phyloP scores from a whole-genome alignment of 2,329 filamentous ascomycete species.

The Monilinia laxa region DNA sequence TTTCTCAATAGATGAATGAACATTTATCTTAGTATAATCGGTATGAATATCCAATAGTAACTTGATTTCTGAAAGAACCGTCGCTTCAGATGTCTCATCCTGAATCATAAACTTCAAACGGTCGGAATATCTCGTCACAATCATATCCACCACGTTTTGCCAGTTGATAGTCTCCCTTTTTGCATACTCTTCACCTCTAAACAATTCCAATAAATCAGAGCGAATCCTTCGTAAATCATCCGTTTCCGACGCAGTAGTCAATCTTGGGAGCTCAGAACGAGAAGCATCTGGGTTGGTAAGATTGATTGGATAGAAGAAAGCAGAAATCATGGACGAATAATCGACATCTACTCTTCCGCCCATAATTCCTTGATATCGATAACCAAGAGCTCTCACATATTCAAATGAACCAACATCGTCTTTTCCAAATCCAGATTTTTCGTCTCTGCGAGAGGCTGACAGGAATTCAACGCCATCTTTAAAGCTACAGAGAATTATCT shows the following conservation, averaged over 20 bases:
- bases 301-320: conserved; percentile 37
- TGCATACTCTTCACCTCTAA: conserved; percentile 36
- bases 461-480: conserved; percentile 36
- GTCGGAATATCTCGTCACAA: conserved; percentile 61
- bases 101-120: conserved; percentile 45
- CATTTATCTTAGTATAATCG: conserved; percentile 44
- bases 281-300: conserved; percentile 34
- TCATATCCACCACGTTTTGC: conserved; percentile 66
- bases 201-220: conserved; percentile 47
- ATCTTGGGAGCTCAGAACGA: conserved; percentile 32
- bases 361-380: conserved; percentile 47
- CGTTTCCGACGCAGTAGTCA: conserved; percentile 20
- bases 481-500: conserved; percentile 69
- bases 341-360: conserved; percentile 39
- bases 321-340: conserved; percentile 38
- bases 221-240: conserved; percentile 42
- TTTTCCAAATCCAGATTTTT: neutral
- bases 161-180: conserved; percentile 45
- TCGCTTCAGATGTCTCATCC: conserved; percentile 18
- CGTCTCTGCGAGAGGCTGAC: conserved; percentile 28
- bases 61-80: conserved; percentile 44
- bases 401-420: conserved; percentile 29
- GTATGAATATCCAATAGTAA: conserved; percentile 46
- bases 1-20: conserved; percentile 44
- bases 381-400: conserved; percentile 45